Evolutionary conservation across 176 grass and related monocot species (phyloP), one percentile per base, ranked within the genome.

Genomic region (Ananas comosus): DNA sequence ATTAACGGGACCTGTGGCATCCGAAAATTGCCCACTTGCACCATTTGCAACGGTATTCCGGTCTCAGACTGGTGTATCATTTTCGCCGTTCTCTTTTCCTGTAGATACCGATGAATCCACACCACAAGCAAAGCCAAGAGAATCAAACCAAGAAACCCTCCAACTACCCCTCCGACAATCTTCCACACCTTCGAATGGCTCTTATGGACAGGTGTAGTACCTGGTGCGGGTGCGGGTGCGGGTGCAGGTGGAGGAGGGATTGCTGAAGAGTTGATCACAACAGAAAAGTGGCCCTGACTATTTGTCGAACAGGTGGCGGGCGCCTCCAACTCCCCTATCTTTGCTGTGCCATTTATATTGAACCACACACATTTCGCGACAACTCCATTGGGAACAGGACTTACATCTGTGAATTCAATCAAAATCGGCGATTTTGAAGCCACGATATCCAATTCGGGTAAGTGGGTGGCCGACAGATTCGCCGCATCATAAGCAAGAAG

Each of bases 401-500:
- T 70, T 50, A 82, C 80, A 74, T 63, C 19, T 24, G 70, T 63
- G 66, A 99, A 99, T 54, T 29, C 75, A 0, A 99, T 83, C 0
- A 66, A 82, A 16, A 94, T 88, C 0, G 87, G 82, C 0, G 71
- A 76, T 21, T 68, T 69, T 0, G 87, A 80, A 12, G 76, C 82
- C 14, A 84, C 73, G 7, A 94, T 21, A 66, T 74, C 66, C 56
- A 94, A 78, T 19, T 94, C 82, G 0, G 73, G 17, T 72, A 99
- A 71, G 16, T 84, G 75, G 14, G 61, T 80, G 0, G 84, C 80
- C 2, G 80, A 80, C 51, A 94, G 27, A 76, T 99, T 86, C 69
- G 80, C 76, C 8, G 87, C 95, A 21, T 94, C 85, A 18, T 99
- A 99, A 57, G 81, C 80, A 3, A 99, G 81, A 61, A 99, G 82